Evolutionary conservation across 164 flowering plant species (phyloP), one percentile per base, ranked within the genome.

Genomic region (Magnolia sinica): DNA sequence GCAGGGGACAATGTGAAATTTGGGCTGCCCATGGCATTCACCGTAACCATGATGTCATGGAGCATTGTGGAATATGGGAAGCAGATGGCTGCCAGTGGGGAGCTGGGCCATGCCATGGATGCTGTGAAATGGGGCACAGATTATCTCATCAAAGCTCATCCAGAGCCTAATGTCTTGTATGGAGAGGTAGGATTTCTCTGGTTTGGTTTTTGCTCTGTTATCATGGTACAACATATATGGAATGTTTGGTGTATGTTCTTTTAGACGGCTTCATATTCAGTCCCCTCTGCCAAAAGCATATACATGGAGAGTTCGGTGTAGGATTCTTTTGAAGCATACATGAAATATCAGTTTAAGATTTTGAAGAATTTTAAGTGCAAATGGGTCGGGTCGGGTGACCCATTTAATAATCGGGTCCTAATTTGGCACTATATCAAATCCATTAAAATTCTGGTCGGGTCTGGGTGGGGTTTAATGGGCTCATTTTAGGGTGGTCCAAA

Each of bases 1-100:
- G 97, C 98, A 31, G 98, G 98, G 59, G 98, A 95, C 87, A 93
- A 95, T 86, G 98, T 95, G 83, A 95, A 93, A 80, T 95, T 95
- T 80, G 98, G 98, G 8, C 81, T 91, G 8, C 98, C 98, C 7
- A 95, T 95, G 98, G 97, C 98, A 7, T 95, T 91, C 87, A 95
- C 98, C 13, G 59, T 91, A 1, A 95, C 98, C 5, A 93, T 95
- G 98, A 85, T 95, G 95, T 87, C 96, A 0, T 95, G 97, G 97
- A 88, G 97, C 80, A 86, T 91, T 7, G 76, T 88, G 1, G 98
- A 95, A 81, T 95, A 91, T 70, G 91, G 92, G 1, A 84, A 80
- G 77, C 97, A 95, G 80, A 86, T 95, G 87, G 89, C 86, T 68
- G 76, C 85, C 0, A 87, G 80, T 74, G 96, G 97, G 2, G 97